phyloP scores from a whole-genome alignment of 768 basidiomycete genomes.

The Podaxis pistillaris region DNA sequence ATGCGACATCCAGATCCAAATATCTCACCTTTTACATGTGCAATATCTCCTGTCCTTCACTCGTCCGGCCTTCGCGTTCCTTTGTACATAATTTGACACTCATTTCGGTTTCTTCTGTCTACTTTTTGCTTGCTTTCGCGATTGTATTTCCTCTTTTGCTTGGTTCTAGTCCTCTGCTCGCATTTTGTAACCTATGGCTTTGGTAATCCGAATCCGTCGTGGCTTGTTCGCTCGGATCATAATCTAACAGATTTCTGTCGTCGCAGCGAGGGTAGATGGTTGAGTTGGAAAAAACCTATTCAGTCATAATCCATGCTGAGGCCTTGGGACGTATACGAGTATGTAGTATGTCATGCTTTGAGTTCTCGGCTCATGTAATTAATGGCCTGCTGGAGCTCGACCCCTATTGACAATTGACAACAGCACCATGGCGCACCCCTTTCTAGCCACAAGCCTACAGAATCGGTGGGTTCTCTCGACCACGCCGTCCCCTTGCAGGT shows the following conservation, averaged over 20 bases:
- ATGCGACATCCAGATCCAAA: background rate
- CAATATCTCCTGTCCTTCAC: background rate
- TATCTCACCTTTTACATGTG: background rate
- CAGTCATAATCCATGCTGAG: too few relatives aligned
- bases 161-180: conserved; percentile 8
- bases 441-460: too few relatives aligned
- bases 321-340: too few relatives aligned
- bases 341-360: too few relatives aligned
- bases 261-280: background rate
- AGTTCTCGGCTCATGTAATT: too few relatives aligned
- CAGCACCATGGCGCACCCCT: too few relatives aligned
- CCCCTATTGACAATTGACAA: too few relatives aligned
- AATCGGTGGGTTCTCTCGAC: too few relatives aligned
- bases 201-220: background rate
- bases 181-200: background rate
- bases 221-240: background rate
- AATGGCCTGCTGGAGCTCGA: too few relatives aligned
- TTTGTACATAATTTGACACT: background rate
- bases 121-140: background rate
- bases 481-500: too few relatives aligned
- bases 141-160: background rate
- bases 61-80: background rate
- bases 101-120: background rate
- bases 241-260: background rate
- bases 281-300: too few relatives aligned